Percentiles rank a stretch among this genome's conserved stretches.
phyloP scores from a whole-genome alignment of 371 early-diverging fungal species.

The Haplosporangium sp. region DNA sequence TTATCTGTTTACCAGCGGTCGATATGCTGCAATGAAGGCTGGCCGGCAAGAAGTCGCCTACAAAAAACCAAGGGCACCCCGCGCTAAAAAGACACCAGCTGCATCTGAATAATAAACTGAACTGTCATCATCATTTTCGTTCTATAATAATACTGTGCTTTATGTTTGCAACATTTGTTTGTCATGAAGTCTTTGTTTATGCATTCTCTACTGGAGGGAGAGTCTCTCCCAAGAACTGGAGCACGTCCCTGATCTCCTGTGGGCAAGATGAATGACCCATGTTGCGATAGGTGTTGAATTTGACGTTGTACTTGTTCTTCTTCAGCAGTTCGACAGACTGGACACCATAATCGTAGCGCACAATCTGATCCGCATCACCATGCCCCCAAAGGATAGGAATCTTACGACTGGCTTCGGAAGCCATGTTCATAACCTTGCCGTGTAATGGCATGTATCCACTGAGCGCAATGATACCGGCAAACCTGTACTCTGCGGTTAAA shows the following conservation, averaged over 20 bases:
- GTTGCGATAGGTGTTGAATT: constrained; percentile 80
- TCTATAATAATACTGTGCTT: too few species aligned
- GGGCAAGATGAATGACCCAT: constrained; percentile 82
- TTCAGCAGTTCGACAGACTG: constrained; percentile 73
- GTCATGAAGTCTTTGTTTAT: not conserved
- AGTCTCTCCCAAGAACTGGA: constrained; percentile 68
- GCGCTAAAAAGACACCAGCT: constrained; percentile 17
- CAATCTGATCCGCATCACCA: constrained; percentile 85
- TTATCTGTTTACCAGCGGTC: constrained; percentile 87
- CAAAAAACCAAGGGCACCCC: constrained; percentile 50
- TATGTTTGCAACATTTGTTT: not conserved
- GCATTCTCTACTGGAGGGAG: constrained; percentile 52
- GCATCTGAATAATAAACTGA: constrained; percentile 7
- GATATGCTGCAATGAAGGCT: constrained; percentile 77
- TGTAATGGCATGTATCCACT: constrained; percentile 86
- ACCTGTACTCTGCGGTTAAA: constrained; percentile 78
- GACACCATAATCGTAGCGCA: constrained; percentile 77
- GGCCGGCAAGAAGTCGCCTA: constrained; percentile 77
- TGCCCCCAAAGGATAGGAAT: constrained; percentile 92
- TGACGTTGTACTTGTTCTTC: constrained; percentile 74
- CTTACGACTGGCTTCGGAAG: constrained; percentile 72
- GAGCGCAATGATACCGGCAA: constrained; percentile 67
- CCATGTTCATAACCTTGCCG: constrained; percentile 69
- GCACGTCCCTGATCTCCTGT: constrained; percentile 82
- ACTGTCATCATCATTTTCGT: too few species aligned